Base-by-base conservation (phyloP, 345 rosid genomes). In the Clarkia xantiana region DNA sequence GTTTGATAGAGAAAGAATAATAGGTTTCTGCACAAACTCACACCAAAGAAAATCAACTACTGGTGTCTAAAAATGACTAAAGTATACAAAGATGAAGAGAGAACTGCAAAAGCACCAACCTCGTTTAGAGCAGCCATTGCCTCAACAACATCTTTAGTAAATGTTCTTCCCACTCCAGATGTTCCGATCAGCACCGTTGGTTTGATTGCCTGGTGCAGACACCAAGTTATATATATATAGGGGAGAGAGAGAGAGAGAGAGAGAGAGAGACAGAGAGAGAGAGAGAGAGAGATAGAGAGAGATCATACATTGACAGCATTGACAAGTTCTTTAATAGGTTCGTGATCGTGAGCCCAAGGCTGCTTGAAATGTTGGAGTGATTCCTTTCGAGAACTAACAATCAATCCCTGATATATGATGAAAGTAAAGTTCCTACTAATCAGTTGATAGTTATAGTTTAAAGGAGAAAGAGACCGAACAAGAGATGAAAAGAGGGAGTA, bases 331-430 rank as follows among this genome's bases (percentile, higher is more conserved):
- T 69, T 65, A 57, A 86, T 75, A 36, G 96, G 84, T 50, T 84
- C 84, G 57, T 80, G 90, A 44, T 80, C 90, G 61, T 86, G 98
- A 73, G 96, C 96, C 98, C 98, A 91, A 11, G 95, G 96, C 71
- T 80, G 72, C 80, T 91, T 86, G 69, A 91, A 91, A 12, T 70
- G 84, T 72, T 91, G 98, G 57, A 91, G 95, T 8, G 94, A 78
- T 23, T 78, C 82, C 56, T 75, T 78, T 7, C 98, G 86, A 8
- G 94, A 79, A 62, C 67, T 65, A 49, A 91, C 94, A 42, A 91
- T 84, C 64, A 91, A 57, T 54, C 96, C 98, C 98, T 90, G 70
- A 38, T 56, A 47, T 47, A 54, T 47, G 44, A 46, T 7, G 44
- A 39, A 51, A 54, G 20, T 6, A 9, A 14, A 0, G 17, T 17